Base-by-base conservation (phyloP, 2,329 filamentous ascomycete genomes). In the Stagonosporopsis vannaccii region DNA sequence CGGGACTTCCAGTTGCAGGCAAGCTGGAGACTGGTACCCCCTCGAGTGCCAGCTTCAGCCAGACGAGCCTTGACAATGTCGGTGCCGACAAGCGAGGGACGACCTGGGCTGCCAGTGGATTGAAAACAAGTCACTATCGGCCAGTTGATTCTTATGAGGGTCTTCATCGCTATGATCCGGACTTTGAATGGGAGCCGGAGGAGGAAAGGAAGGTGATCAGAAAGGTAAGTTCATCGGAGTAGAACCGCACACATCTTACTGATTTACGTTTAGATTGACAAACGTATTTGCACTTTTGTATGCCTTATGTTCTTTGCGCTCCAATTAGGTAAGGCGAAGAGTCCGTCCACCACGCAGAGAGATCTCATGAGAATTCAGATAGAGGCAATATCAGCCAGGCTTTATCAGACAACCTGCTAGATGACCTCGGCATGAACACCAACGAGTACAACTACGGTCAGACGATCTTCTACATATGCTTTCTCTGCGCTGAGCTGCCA, bases 381-480 rank as follows among this genome's bases (percentile, higher is more conserved):
- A 68, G 79, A 28, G 77, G 76, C n/a, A 81, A 82, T 52, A 78
- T 81, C 47, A 61, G 66, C 3, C 73, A 77, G 51, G 74, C 74
- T 1, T 54, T 77, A 2, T 71, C 67, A 13, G 73, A 75, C 60
- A 75, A 76, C 48, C 45, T 77, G 37, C 63, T 77, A 4, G 40
- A 52, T 2, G 73, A 76, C 47, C 62, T 76, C 8, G 35, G 53
- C 8, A 60, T 76, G 48, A 72, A 68, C 44, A 76, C 74, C 41
- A 76, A 75, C 50, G 72, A 75, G 56, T 76, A 74, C 65, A 77
- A 77, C 53, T 72, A 71, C 37, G 74, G 74, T 8, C 71, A 79
- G 45, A 78, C 77, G 0, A 79, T 90, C 9, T 96, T 96, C 80
- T 94, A 90, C 76, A 83, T 85, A 22, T 92, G 91, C 75, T 96